Base-by-base conservation (phyloP, 108 stramenopile genomes). In the Nitzschia palea region DNA sequence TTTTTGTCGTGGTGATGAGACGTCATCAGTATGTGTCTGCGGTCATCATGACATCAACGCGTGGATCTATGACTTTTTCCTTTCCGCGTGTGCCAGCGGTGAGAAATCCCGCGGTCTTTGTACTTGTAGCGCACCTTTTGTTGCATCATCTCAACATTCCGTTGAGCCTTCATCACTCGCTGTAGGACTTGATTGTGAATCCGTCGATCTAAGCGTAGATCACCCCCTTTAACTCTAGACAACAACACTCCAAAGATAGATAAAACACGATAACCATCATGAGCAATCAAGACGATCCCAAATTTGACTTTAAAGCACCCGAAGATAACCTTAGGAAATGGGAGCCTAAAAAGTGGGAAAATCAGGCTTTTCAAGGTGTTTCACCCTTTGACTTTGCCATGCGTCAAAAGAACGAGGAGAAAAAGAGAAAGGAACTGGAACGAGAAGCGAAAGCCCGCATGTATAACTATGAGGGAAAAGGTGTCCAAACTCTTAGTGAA, bases 331-430 rank as follows among this genome's bases (percentile, higher is more conserved):
- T 72, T 23, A 59, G 67, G 52, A 78, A 78, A 32, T 78, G 60
- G 66, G 59, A 78, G 35, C 77, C 70, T 4, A 78, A 78, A 55
- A 63, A 67, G 35, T 78, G 71, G 64, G 66, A 65, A 51, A 37
- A 67, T 40, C 27, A 72, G 30, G 77, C 77, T 32, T 78, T 78
- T 52, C 70, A 72, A 43, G 77, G 77, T 30, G 71, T 72, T 5
- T 78, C 77, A 4, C 77, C 77, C 5, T 70, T 78, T 33, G 77
- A 78, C 51, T 78, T 78, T 43, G 66, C 65, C 6, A 73, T 78
- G 71, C 65, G 70, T 12, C 77, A 78, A 58, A 71, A 72, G 44
- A 71, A 72, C 43, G 63, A 70, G 55, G 67, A 78, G 25, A 78
- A 78, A 35, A 70, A 78, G 65, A 42, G 71, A 29, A 67, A 68